Percentiles rank a stretch among this genome's conserved stretches.
Evolutionary conservation across 805 yeast genomes (phyloP).

Genomic region (Wickerhamiella sergipiensis): DNA sequence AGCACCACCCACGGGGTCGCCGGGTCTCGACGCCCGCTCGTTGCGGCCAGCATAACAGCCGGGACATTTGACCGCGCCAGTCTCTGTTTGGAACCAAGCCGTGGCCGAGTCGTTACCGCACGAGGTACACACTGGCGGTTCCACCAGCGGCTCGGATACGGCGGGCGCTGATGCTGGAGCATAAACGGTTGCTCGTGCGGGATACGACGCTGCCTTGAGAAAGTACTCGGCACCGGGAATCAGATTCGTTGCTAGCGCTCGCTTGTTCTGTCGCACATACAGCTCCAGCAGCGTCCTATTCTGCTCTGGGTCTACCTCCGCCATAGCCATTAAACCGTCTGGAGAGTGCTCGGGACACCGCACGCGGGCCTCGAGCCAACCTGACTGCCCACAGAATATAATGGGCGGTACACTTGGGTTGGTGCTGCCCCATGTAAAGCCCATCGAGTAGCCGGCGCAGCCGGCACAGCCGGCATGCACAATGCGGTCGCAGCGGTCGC

Average conservation of each 20-base stretch:
- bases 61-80: not conserved
- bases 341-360: slow-evolving; percentile 22
- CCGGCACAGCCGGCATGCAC: slow-evolving; percentile 50
- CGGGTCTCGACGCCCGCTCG: not conserved
- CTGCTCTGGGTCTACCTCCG: slow-evolving; percentile 15
- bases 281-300: slow-evolving; percentile 21
- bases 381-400: slow-evolving; percentile 14
- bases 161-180: not conserved
- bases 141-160: not conserved
- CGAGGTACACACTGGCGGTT: not conserved
- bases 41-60: not conserved
- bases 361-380: slow-evolving; percentile 19
- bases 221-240: slow-evolving; percentile 1
- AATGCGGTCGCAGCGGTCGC: slow-evolving; percentile 8
- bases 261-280: slow-evolving; percentile 11
- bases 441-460: slow-evolving; percentile 7
- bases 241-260: slow-evolving; percentile 13
- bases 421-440: slow-evolving; percentile 2
- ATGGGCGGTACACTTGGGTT: slow-evolving; percentile 11
- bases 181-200: not conserved
- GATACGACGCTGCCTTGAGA: too few species aligned
- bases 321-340: slow-evolving; percentile 15
- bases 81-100: not conserved
- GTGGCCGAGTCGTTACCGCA: not conserved
- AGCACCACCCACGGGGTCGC: not conserved